Evolutionary conservation across 106 monocot species (phyloP), one percentile per base, ranked within the genome.

Genomic region (Dioscorea zingiberensis): DNA sequence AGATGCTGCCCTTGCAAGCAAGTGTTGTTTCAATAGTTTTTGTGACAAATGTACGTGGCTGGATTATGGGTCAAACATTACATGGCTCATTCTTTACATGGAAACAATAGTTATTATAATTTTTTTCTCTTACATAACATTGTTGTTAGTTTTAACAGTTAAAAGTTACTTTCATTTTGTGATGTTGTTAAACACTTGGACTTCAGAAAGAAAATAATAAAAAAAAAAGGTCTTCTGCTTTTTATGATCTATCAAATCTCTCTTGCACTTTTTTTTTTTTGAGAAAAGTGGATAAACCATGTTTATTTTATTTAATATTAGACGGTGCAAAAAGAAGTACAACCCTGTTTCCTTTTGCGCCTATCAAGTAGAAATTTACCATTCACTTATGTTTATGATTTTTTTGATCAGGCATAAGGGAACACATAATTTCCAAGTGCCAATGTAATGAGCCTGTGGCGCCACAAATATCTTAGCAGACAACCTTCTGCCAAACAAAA

Each of bases 1-100:
- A 58, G 85, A 81, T 72, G 85, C 85, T 45, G 81, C 72, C 25
- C 51, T 81, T 16, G 78, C 81, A 3, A 78, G 77, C 80, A 80
- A 86, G 55, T 86, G 85, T 54, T 86, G 85, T 73, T 86, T 78
- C 27, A 62, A 62, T 25, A 86, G 85, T 69, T 81, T 87, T 44
- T 82, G 81, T 72, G 86, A 87, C 48, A 82, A 76, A 69, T 87
- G 86, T 82, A 67, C 73, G 86, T 58, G 15, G 16, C 27, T 5
- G 26, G 25, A 46, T 16, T 58, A 28, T 21, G 9, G 21, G 12
- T 13, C 11, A 21, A 29, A n/a, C n/a, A 12, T 25, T 55, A 9
- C 26, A 9, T 13, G 1, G 17, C 18, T n/a, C 3, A 26, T 8
- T 46, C 38, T 38, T 38, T 38, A 38, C 17, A 46, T 49, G 47